phyloP scores from a whole-genome alignment of 495 filamentous ascomycete species.

The Copromyces sp. region DNA sequence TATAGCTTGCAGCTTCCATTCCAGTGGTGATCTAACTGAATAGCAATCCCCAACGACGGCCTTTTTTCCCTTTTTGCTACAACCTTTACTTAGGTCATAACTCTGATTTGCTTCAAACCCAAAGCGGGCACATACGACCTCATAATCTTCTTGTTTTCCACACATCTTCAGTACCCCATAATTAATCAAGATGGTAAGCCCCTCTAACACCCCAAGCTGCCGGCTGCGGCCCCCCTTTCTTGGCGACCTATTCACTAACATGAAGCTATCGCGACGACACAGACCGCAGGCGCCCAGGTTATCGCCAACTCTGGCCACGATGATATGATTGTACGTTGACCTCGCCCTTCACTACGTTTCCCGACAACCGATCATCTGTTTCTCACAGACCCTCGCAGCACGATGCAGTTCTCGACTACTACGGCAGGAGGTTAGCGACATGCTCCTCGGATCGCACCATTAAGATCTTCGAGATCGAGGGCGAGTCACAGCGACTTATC shows the following conservation, averaged over 20 bases:
- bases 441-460: conserved; percentile 97
- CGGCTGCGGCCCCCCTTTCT: neutral
- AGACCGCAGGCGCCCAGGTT: conserved; percentile 25
- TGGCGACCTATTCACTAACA: neutral
- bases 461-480: conserved; percentile 98
- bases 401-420: conserved; percentile 96
- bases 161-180: neutral
- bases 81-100: neutral
- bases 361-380: neutral
- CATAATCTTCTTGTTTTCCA: neutral
- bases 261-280: neutral
- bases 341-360: neutral
- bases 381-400: conserved; percentile 46
- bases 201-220: neutral
- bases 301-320: conserved; percentile 58
- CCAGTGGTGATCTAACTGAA: neutral
- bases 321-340: conserved; percentile 92
- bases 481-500: conserved; percentile 77
- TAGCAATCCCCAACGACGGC: neutral
- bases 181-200: neutral
- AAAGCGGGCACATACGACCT: neutral
- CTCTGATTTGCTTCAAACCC: neutral
- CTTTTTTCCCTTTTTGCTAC: neutral
- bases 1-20: neutral
- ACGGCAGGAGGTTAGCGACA: conserved; percentile 90